Percentiles rank a stretch among this genome's conserved stretches.
Evolutionary conservation across 169 alveolate genomes (phyloP).

Genomic region (Babesia caballi): DNA sequence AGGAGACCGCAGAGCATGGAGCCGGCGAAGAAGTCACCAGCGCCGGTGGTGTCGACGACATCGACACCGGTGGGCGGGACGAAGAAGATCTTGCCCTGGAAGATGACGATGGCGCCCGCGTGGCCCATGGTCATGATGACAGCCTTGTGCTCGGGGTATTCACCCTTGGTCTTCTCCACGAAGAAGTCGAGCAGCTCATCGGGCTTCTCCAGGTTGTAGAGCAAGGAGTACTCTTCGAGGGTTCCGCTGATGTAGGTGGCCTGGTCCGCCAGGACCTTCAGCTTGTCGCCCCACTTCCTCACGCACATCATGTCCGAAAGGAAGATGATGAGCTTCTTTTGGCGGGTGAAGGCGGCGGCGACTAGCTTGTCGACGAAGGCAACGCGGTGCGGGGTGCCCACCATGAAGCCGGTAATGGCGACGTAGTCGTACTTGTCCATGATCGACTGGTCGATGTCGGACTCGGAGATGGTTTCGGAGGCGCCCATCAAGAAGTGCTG

Average conservation of each 20-base stretch:
- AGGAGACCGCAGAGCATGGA: conserved; percentile 12
- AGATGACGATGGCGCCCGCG: conserved; percentile 13
- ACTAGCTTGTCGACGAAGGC: conserved; percentile 5
- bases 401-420: conserved; percentile 16
- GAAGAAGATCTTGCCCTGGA: background rate
- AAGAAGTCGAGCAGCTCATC: background rate
- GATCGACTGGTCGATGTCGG: background rate
- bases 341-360: conserved; percentile 17
- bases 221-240: conserved; percentile 3
- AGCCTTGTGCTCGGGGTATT: conserved; percentile 2
- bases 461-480: background rate
- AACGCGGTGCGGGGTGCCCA: background rate
- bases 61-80: conserved; percentile 6
- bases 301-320: conserved; percentile 16
- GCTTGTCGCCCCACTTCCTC: background rate
- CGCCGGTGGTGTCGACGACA: conserved; percentile 20
- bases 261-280: conserved; percentile 15
- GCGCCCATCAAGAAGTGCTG: conserved; percentile 7
- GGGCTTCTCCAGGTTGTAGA: background rate
- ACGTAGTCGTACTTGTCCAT: conserved; percentile 20
- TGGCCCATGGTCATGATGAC: conserved; percentile 7
- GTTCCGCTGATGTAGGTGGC: conserved; percentile 12
- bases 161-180: conserved; percentile 6
- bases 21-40: conserved; percentile 39
- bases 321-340: conserved; percentile 6